Conservation (phyloP, 352 stramenopile genomes). For the Phytophthora sansomeana region DNA sequence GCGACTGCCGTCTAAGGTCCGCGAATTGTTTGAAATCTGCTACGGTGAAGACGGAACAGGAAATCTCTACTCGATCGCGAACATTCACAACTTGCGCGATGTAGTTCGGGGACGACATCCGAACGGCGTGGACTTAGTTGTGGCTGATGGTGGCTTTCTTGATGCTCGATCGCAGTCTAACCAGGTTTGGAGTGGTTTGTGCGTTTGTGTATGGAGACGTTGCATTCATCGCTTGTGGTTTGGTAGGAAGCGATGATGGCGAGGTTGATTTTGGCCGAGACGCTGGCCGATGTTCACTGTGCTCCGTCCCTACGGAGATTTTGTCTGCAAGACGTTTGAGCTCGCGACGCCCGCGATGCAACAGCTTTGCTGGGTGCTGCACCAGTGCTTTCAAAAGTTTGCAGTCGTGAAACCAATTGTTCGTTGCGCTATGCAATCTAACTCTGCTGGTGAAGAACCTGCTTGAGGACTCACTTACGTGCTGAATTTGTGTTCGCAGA, state of each 20-base stretch:
- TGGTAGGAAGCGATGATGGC: slow-evolving; percentile 71
- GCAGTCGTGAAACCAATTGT: slow-evolving; percentile 73
- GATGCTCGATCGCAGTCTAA: slow-evolving; percentile 68
- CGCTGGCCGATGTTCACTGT: slow-evolving; percentile 67
- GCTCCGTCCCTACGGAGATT: slow-evolving; percentile 54
- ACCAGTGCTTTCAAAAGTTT: slow-evolving; percentile 67
- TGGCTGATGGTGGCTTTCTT: slow-evolving; percentile 78
- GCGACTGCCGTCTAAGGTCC: slow-evolving; percentile 29
- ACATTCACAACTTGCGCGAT: slow-evolving; percentile 65
- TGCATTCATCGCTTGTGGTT: slow-evolving; percentile 1
- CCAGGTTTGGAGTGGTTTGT: slow-evolving; percentile 47
- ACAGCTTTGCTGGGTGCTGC: slow-evolving; percentile 69
- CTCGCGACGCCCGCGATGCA: slow-evolving; percentile 65
- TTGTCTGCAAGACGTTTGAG: slow-evolving; percentile 88
- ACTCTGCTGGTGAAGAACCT: not conserved
- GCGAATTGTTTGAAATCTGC: slow-evolving; percentile 52
- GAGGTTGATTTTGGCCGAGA: slow-evolving; percentile 64
- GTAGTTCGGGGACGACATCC: slow-evolving; percentile 40
- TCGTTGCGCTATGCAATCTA: slow-evolving; percentile 1
- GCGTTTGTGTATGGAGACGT: not conserved
- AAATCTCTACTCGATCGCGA: slow-evolving; percentile 65
- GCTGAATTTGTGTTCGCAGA: slow-evolving; percentile 45
- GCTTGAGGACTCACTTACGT: not conserved
- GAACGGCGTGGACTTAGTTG: slow-evolving; percentile 58
- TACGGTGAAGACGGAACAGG: slow-evolving; percentile 79